Base-by-base conservation (phyloP, 2,329 filamentous ascomycete species). In the Fusarium oligoseptatum region DNA sequence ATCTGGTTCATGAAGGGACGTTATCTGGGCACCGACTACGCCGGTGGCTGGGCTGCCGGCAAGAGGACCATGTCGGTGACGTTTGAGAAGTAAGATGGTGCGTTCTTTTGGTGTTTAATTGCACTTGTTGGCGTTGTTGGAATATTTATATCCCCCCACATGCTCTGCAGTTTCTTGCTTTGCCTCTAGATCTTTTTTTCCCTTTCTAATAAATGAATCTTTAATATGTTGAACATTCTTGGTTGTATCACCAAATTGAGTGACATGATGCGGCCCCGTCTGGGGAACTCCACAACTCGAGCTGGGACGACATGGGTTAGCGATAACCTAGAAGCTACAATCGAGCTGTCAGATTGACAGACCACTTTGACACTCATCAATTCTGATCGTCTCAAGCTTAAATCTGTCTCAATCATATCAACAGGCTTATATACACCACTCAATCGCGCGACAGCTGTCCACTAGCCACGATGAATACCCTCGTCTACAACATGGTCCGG, bases 1-100 rank as follows among this genome's bases (percentile, higher is more conserved):
- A 76, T 85, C 36, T 84, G 83, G 79, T 83, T 76, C 60, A 34
- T 81, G 29, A 86, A 86, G 79, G 82, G 83, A 0, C 77, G 84
- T 2, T 76, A 80, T 56, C 64, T 86, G 60, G 84, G 84, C 5
- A 83, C 82, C 2, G 78, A 84, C 34, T 76, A 78, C 34, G 79
- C 80, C 2, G 69, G 67, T 17, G 67, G 64, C 0, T 77, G 80
- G 64, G 83, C 83, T 3, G 77, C 77, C 3, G 84, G 84, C 2
- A 83, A 83, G 69, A 80, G 75, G 66, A 82, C 79, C 11, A 68
- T 81, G 72, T 75, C 65, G 56, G 74, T 70, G 27, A 78, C 73
- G 20, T 80, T 82, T 70, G 81, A 83, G 76, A 82, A 82, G 69
- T 82, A 71, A 73, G 20, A 27, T 11, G 7, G 20, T 14, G 34